Evolutionary conservation across 495 filamentous ascomycete species (phyloP), one percentile per base, ranked within the genome.

Genomic region (Aspergillus steynii): DNA sequence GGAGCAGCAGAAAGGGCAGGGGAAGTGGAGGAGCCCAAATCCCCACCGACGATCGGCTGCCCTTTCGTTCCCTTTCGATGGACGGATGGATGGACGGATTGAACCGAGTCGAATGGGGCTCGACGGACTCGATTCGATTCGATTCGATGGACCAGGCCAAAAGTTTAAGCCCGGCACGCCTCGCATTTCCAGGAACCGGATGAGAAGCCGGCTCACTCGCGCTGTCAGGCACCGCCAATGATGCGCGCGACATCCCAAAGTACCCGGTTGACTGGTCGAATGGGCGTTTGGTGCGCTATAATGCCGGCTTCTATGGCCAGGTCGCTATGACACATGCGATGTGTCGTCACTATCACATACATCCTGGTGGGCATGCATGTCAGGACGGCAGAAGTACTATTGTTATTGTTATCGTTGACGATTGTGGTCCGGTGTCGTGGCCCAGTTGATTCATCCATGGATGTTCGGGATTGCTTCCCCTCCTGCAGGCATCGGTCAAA

Each of bases 141-240:
- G 31, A 34, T 34, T 34, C 31, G 31, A 34, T 34, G 9, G 31
- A 9, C 31, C 31, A 34, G 31, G 31, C 20, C 20, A 20, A 20
- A 20, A 20, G 20, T 20, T 34, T 34, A 7, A 9, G 6, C 34
- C 34, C 34, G 34, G 34, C 51, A 14, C 4, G 9, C 14, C 29
- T 31, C 28, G 27, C 26, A n/a, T n/a, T 10, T 7, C 53, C 15
- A 45, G 31, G 53, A 26, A 26, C 32, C 27, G 31, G 5, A 42
- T 55, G 42, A 55, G 53, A 55, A 20, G 20, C 20, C 29, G 32
- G 53, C 26, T 31, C 42, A 42, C 53, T 55, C 53, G 45, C 32
- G 5, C 31, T 55, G 32, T 45, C 53, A 45, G 53, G 53, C 32
- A 55, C 53, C 15, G 31, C 32, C 52, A 54, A 42, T 37, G 29